Percentiles rank a stretch among this genome's conserved stretches.
Conservation (phyloP, 129 eudicot species). For the Glebionis coronaria region DNA sequence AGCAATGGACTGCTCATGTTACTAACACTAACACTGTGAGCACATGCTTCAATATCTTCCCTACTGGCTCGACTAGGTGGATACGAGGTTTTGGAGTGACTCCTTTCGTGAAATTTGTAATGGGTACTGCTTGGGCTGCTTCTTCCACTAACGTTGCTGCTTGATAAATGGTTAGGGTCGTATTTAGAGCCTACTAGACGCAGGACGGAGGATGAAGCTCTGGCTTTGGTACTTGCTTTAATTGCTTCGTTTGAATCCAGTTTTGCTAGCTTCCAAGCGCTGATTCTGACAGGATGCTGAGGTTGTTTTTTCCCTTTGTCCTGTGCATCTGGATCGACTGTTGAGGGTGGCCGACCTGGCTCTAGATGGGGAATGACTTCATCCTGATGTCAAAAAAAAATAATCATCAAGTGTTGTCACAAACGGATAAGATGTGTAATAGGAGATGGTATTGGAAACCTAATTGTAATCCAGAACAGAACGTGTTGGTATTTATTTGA, state of each 20-base stretch:
- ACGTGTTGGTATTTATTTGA: too few relatives aligned
- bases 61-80: slow-evolving; percentile 76
- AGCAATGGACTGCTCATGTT: slow-evolving; percentile 70
- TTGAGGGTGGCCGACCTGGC: slow-evolving; percentile 85
- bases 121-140: slow-evolving; percentile 67
- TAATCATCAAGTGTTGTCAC: not conserved
- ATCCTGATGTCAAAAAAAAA: slow-evolving; percentile 41
- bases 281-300: too few relatives aligned
- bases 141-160: slow-evolving; percentile 59
- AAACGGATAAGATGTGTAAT: too few relatives aligned
- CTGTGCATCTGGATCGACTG: too few relatives aligned
- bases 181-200: slow-evolving; percentile 59
- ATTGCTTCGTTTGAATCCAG: too few relatives aligned
- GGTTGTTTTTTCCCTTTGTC: too few relatives aligned
- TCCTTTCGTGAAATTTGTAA: slow-evolving; percentile 27
- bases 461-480: too few relatives aligned
- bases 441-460: too few relatives aligned
- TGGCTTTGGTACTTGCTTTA: slow-evolving; percentile 87
- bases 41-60: slow-evolving; percentile 72
- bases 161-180: too few relatives aligned
- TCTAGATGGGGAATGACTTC: slow-evolving; percentile 94
- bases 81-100: slow-evolving; percentile 51
- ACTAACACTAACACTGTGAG: slow-evolving; percentile 64
- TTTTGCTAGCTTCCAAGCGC: too few relatives aligned
- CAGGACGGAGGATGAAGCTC: slow-evolving; percentile 89